Evolutionary conservation across 2,329 filamentous ascomycete species (phyloP).

Genomic region (Botrytis elliptica): DNA sequence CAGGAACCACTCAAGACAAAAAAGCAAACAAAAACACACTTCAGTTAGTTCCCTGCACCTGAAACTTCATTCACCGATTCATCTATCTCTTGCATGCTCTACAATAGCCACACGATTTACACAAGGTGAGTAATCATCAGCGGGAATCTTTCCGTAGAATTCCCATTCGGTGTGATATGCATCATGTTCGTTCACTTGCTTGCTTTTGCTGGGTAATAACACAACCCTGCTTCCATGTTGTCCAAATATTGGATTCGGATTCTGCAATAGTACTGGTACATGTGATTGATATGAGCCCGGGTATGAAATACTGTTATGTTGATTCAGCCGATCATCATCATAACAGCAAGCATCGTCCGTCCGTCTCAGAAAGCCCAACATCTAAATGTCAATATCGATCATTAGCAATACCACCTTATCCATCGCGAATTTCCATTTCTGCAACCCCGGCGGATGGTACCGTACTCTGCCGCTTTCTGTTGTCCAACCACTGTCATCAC

Average conservation of each 20-base stretch:
- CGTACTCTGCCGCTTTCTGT: conserved; percentile 9
- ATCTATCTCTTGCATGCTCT: conserved; percentile 8
- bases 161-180: conserved; percentile 9
- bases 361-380: not conserved
- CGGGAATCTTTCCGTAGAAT: not conserved
- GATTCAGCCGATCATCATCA: not conserved
- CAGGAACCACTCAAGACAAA: not conserved
- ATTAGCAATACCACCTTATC: not conserved
- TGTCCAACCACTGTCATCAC: not conserved
- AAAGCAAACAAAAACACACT: not conserved
- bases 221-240: not conserved
- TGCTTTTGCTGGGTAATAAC: conserved; percentile 5
- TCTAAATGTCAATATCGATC: conserved; percentile 2
- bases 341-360: not conserved
- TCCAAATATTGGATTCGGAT: not conserved
- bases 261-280: not conserved
- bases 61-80: conserved; percentile 1
- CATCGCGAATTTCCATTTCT: not conserved
- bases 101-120: not conserved
- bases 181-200: not conserved
- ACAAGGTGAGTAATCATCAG: conserved; percentile 5
- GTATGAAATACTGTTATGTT: not conserved
- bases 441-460: conserved; percentile 7
- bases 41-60: not conserved
- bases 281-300: not conserved